Base-by-base conservation (phyloP, 208 protist species). In the Wallacemonas sp. region DNA sequence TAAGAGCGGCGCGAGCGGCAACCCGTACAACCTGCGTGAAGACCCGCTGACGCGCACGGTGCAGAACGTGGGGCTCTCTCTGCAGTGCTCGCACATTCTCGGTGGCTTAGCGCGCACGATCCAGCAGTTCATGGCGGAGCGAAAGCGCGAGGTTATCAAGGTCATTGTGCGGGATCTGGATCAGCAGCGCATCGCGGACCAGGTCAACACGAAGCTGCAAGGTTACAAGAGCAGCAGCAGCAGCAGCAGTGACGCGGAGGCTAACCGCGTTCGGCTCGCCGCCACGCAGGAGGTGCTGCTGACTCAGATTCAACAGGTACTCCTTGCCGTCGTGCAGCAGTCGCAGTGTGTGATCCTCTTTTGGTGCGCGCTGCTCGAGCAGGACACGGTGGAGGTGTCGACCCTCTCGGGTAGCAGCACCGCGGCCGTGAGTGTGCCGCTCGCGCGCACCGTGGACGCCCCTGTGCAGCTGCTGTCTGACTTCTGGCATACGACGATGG, bases 61-160 rank as follows among this genome's bases (percentile, higher is more conserved):
- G n/a, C 49, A 44, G 38, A 77, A 82, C 44, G 84, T 87, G 8
- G 76, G 68, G 30, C 75, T 76, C 24, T 78, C 85, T 0, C 48
- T 94, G 64, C 82, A 90, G 63, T 94, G 88, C 69, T 58, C 80
- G 24, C 76, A 80, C 62, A 74, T 76, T 38, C 65, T 92, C 16
- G 81, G 78, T 17, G 81, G 61, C 48, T 74, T 91, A 29, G 72
- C 77, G 23, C 71, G 78, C 14, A 78, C 79, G 6, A 57, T 90
- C 32, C 61, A 79, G 19, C 64, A 70, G 61, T 81, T 88, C 43
- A 92, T 92, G 83, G 82, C 76, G 14, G 88, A 94, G 70, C 82
- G 76, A 33, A 88, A 88, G 54, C 80, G 81, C 21, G 85, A 89
- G 70, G 83, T 86, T 16, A 65, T 90, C 55, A 77, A 76, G 49